A percentile compares a stretch with the other conserved stretches of the same genome.
Evolutionary conservation across 2,329 filamentous ascomycete species (phyloP).

Genomic region (Xylariaceae sp.): DNA sequence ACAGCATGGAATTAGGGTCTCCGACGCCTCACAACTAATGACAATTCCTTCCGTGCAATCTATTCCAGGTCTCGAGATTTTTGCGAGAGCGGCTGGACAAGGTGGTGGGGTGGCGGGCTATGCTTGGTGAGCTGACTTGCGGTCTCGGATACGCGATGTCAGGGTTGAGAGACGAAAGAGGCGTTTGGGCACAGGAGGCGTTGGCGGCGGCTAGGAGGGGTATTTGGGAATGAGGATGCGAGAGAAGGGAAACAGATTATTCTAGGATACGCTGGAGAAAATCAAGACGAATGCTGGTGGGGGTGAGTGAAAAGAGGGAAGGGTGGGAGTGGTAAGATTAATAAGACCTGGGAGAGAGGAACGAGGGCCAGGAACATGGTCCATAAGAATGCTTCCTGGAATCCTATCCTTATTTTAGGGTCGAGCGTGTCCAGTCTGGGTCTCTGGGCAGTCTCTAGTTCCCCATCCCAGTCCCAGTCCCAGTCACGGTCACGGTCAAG

Average conservation of each 20-base stretch:
- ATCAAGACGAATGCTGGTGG: conserved; percentile 2
- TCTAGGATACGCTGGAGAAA: conserved; percentile 2
- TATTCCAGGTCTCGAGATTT: too few species aligned
- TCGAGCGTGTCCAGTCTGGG: too few species aligned
- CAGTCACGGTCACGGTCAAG: too few species aligned
- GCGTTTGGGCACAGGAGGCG: background rate
- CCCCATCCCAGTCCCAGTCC: too few species aligned
- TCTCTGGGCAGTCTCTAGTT: too few species aligned
- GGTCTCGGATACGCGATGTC: background rate
- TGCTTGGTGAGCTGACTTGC: too few species aligned
- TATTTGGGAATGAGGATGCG: background rate
- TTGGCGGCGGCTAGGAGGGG: background rate
- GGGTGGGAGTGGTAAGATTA: conserved; percentile 10
- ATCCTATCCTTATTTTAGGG: too few species aligned
- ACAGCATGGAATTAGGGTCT: too few species aligned
- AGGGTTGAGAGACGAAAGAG: conserved; percentile 2
- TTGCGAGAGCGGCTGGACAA: too few species aligned
- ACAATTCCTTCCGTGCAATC: too few species aligned
- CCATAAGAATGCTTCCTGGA: conserved; percentile 1
- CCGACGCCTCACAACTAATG: too few species aligned
- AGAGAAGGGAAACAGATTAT: background rate
- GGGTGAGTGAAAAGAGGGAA: conserved; percentile 9
- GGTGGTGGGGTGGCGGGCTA: too few species aligned
- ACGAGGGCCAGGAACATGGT: conserved; percentile 4
- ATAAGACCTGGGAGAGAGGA: conserved; percentile 15